Conservation (phyloP, 1,139 yeast genomes). For the Kurtzmaniella quercitrusa region DNA sequence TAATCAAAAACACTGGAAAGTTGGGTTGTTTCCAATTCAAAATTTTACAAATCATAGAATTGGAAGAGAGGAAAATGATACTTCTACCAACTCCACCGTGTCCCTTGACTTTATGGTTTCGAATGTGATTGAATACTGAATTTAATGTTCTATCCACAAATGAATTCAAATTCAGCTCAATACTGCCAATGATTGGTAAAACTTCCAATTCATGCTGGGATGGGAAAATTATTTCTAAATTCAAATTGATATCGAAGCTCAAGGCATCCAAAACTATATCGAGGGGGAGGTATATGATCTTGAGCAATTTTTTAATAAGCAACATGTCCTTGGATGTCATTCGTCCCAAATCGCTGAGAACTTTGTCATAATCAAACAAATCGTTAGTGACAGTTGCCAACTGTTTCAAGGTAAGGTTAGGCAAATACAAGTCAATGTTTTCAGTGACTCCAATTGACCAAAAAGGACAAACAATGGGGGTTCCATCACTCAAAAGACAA, state of each 20-base stretch:
- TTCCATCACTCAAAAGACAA: slow-evolving; percentile 74
- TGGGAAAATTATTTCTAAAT: slow-evolving; percentile 79
- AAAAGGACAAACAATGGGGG: slow-evolving; percentile 77
- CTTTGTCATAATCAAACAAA: slow-evolving; percentile 39
- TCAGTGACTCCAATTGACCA: slow-evolving; percentile 59
- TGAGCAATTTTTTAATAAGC: slow-evolving; percentile 36
- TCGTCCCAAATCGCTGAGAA: slow-evolving; percentile 35
- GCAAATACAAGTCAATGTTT: slow-evolving; percentile 51
- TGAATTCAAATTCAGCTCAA: slow-evolving; percentile 52
- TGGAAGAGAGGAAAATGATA: slow-evolving; percentile 77
- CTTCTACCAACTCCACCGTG: slow-evolving; percentile 43
- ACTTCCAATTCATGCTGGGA: slow-evolving; percentile 58
- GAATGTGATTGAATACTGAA: slow-evolving; percentile 74
- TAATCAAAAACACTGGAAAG: slow-evolving; percentile 84
- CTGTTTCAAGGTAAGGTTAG: slow-evolving; percentile 40
- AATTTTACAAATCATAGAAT: slow-evolving; percentile 85
- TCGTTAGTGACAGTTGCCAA: slow-evolving; percentile 39
- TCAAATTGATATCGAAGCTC: slow-evolving; percentile 60
- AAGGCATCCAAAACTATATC: slow-evolving; percentile 53
- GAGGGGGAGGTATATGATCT: slow-evolving; percentile 54
- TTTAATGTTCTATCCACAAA: slow-evolving; percentile 73
- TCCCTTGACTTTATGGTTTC: slow-evolving; percentile 40
- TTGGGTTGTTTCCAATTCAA: slow-evolving; percentile 98
- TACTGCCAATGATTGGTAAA: slow-evolving; percentile 50
- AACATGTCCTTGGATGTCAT: slow-evolving; percentile 36